Percentiles rank a stretch among this genome's conserved stretches.
Conservation (phyloP, 2,329 filamentous ascomycete species). For the Penicillium sp. region DNA sequence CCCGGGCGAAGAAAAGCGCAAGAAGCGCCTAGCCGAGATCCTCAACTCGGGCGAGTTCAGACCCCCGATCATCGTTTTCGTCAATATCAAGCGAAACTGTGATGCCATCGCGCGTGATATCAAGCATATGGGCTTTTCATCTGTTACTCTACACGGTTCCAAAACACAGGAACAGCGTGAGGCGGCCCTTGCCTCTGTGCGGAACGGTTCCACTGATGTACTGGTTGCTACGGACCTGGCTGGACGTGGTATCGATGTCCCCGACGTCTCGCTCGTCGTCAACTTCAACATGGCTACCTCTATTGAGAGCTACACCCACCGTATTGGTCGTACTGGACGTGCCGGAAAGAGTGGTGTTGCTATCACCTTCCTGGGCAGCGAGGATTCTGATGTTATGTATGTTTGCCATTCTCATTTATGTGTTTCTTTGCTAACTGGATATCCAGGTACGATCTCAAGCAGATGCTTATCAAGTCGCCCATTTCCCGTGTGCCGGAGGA, state of each 20-base stretch:
- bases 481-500: conserved; percentile 90
- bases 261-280: conserved; percentile 86
- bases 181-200: conserved; percentile 78
- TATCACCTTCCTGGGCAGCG: conserved; percentile 88
- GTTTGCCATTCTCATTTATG: conserved; percentile 18
- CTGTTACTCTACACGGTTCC: conserved; percentile 86
- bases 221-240: conserved; percentile 94
- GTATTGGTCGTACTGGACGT: conserved; percentile 93
- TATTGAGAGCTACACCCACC: conserved; percentile 94
- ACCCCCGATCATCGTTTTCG: conserved; percentile 95
- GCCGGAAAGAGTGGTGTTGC: conserved; percentile 94
- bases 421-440: conserved; percentile 12
- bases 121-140: conserved; percentile 84
- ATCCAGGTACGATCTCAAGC: conserved; percentile 72
- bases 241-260: conserved; percentile 94
- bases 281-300: conserved; percentile 98
- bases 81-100: conserved; percentile 99
- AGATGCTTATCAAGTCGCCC: conserved; percentile 87
- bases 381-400: conserved; percentile 82
- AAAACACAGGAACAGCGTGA: conserved; percentile 99
- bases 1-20: conserved; percentile 85
- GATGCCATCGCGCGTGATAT: conserved; percentile 92
- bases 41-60: conserved; percentile 72
- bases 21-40: conserved; percentile 92
- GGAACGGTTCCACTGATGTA: conserved; percentile 73